Evolutionary conservation across 2,329 filamentous ascomycete species (phyloP), one percentile per base, ranked within the genome.

Genomic region (Penicillium sp.): DNA sequence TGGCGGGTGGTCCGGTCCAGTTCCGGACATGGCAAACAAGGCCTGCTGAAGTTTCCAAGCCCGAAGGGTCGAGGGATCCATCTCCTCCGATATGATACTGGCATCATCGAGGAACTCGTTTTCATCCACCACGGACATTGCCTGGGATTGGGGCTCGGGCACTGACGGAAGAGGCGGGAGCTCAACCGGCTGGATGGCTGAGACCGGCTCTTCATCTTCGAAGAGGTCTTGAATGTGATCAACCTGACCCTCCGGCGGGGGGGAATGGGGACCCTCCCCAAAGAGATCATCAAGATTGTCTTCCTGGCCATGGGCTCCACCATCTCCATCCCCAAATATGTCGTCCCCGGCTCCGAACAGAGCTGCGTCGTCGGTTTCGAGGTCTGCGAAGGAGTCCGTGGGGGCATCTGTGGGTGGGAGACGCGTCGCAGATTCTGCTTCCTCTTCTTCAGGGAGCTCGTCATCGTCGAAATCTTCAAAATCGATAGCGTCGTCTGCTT

Each of bases 391-490:
- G 29, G 61, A 56, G 29, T 72, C 69, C 9, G 33, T 14, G 82
- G 86, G 4, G 82, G 87, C 14, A 74, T 78, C 84, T 80, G 77
- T 67, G 79, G 80, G 70, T 81, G 81, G 64, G 49, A 53, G 61
- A n/a, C 47, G 53, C 16, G 56, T 37, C 22, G 57, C 44, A 39
- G 65, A 49, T 33, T 33, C 31, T 10, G 64, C 62, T 14, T 49
- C 57, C 56, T 77, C 75, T 63, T 81, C 80, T 39, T 95, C 91
- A 11, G 91, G 89, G 8, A 96, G 82, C 61, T 97, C 93, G 70
- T 96, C 92, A 71, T 98, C 93, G 63, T 89, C 89, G 60, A 98
- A 93, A 69, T 96, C 91, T 70, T 90, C 91, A 67, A 83, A 99
- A 70, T 99, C 95, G 60, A 95, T 79, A 41, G 95, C 95, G 76